Conservation (phyloP, 176 grass and related monocot genomes). For the Aegilops umbellulata region DNA sequence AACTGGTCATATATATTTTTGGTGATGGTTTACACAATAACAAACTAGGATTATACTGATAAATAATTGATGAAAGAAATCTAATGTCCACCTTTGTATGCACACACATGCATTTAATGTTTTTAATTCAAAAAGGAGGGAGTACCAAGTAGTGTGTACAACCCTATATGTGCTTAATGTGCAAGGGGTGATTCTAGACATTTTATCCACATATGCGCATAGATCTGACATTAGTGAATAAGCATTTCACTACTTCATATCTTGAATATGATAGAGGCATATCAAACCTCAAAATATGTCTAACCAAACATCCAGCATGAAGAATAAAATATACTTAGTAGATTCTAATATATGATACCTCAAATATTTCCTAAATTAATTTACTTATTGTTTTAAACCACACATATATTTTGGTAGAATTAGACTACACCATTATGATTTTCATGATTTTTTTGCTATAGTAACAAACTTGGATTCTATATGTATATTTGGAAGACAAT, state of each 20-base stretch:
- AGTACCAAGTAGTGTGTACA: no score
- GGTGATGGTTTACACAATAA: not conserved
- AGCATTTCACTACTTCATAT: no score
- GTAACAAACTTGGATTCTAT: not conserved
- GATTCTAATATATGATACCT: not conserved
- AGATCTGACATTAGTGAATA: not conserved
- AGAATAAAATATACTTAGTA: no score
- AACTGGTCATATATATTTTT: not conserved
- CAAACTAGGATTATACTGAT: not conserved
- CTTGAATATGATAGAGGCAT: not conserved
- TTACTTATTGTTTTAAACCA: not conserved
- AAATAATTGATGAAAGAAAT: not conserved
- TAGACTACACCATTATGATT: not conserved
- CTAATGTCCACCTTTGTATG: not conserved
- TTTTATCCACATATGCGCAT: not conserved
- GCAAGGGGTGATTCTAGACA: not conserved
- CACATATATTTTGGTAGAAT: no score
- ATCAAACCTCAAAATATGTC: not conserved
- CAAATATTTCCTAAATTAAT: not conserved
- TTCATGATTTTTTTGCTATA: not conserved
- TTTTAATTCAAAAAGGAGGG: not conserved
- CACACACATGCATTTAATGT: not conserved
- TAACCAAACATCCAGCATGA: not conserved
- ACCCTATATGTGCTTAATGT: not conserved
- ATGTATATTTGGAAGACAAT: not conserved